Base-by-base conservation (phyloP, 78 protist species). In the Abeoforma whisleri region DNA sequence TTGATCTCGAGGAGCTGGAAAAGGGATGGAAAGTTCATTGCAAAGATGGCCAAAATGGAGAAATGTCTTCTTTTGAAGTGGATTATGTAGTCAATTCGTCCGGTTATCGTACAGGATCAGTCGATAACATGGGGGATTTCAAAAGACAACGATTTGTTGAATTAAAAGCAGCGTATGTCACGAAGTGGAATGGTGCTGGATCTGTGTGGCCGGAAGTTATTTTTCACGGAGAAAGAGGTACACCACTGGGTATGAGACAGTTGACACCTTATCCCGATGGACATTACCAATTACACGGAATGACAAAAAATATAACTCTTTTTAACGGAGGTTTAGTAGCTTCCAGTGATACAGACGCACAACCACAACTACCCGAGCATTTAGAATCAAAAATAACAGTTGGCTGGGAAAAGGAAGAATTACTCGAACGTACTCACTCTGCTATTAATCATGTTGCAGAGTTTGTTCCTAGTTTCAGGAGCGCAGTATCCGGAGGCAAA, bases 161-260 rank as follows among this genome's bases (percentile, higher is more conserved):
- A 74, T 74, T 74, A 35, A 74, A 74, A 48, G 79, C 79, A 0
- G 79, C 79, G 23, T 74, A 74, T 25, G 79, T 74, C 75, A 74
- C 79, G 23, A 74, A 74, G 79, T 74, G 79, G 79, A 74, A 74
- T 48, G 79, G 79, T 22, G 23, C 22, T n/a, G 79, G 79, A 22
- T 35, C 79, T 22, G 28, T 74, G 28, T 74, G 19, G 83, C 83
- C 83, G 0, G 83, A 79, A 68, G 40, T 79, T 79, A 28, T 28
- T 23, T 28, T 79, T 40, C 83, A 30, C 40, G 83, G 83, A 0
- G 57, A 16, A 23, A n/a, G 83, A 28, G 83, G 83, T 19, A 79
- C 40, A 23, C 83, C 83, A 31, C 28, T 57, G 35, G 83, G 83
- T 28, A 79, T 79, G 83, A 68, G 28, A 39, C 83, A 79, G 83